Evolutionary conservation across 192 early-diverging fungal genomes (phyloP).

Genomic region (Haplosporangium gracile): DNA sequence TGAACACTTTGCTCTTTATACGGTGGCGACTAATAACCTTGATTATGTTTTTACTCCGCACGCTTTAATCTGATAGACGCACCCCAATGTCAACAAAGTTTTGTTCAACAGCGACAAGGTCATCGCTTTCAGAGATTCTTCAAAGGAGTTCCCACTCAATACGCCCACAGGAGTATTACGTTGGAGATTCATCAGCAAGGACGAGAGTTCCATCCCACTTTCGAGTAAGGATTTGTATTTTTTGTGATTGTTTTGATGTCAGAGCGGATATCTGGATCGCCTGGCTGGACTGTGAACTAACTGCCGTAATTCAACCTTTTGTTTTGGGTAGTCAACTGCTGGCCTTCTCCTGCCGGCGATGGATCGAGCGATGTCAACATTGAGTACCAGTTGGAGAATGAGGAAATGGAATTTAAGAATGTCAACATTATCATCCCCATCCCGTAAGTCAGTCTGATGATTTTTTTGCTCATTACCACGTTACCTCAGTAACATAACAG

Average conservation of each 20-base stretch:
- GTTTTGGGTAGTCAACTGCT: conserved; percentile 87
- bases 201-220: conserved; percentile 87
- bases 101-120: conserved; percentile 76
- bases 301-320: neutral
- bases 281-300: neutral
- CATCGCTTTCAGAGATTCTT: conserved; percentile 83
- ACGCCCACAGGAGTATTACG: conserved; percentile 87
- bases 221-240: conserved; percentile 63
- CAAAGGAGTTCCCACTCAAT: conserved; percentile 84
- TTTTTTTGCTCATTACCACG: neutral
- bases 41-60: neutral
- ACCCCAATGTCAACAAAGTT: conserved; percentile 95
- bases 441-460: conserved; percentile 63
- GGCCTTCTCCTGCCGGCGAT: conserved; percentile 90
- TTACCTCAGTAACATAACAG: neutral
- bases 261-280: neutral
- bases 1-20: too few relatives aligned
- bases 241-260: too few relatives aligned
- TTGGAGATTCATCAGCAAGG: conserved; percentile 86
- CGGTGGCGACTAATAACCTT: neutral
- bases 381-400: conserved; percentile 90
- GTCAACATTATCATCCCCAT: conserved; percentile 91
- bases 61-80: conserved; percentile 71
- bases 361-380: conserved; percentile 96
- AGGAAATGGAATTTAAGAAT: conserved; percentile 80